A percentile compares a stretch with the other conserved stretches of the same genome.
phyloP scores from a whole-genome alignment of 257 asterid species.

The Haberlea rhodopensis region DNA sequence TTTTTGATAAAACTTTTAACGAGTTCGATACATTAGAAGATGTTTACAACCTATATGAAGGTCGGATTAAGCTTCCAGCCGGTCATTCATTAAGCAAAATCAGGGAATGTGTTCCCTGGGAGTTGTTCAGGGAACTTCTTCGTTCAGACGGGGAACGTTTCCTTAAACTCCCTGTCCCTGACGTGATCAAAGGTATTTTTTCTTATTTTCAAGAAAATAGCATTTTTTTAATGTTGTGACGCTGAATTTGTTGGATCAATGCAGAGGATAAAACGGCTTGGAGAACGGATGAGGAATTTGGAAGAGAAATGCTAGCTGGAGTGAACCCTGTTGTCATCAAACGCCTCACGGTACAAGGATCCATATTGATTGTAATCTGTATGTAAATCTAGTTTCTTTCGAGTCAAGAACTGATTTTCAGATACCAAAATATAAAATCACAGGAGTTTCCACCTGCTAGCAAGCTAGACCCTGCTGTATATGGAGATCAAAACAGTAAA shows the following conservation, averaged over 20 bases:
- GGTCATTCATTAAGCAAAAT: slow-evolving; percentile 35
- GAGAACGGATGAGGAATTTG: slow-evolving; percentile 96
- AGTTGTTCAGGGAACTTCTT: slow-evolving; percentile 55
- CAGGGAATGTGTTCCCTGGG: slow-evolving; percentile 63
- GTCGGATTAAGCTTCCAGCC: slow-evolving; percentile 57
- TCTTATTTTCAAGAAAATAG: not conserved
- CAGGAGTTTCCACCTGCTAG: slow-evolving; percentile 89
- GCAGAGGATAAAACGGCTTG: slow-evolving; percentile 82
- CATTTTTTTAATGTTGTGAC: not conserved
- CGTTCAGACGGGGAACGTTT: slow-evolving; percentile 63
- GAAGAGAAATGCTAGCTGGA: slow-evolving; percentile 95
- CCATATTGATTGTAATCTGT: not conserved
- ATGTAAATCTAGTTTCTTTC: not conserved
- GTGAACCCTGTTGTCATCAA: slow-evolving; percentile 76
- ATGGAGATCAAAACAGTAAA: slow-evolving; percentile 65
- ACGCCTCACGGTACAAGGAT: slow-evolving; percentile 60
- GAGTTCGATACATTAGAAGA: slow-evolving; percentile 85
- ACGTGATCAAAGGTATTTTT: slow-evolving; percentile 61
- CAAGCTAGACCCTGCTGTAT: slow-evolving; percentile 48
- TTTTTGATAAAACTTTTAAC: slow-evolving; percentile 69
- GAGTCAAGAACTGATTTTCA: slow-evolving; percentile 14
- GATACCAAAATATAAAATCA: not conserved
- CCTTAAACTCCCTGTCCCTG: slow-evolving; percentile 76
- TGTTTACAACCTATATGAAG: slow-evolving; percentile 58
- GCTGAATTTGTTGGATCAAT: not conserved